Base-by-base conservation (phyloP, 768 basidiomycete genomes). In the Galerina marginata region DNA sequence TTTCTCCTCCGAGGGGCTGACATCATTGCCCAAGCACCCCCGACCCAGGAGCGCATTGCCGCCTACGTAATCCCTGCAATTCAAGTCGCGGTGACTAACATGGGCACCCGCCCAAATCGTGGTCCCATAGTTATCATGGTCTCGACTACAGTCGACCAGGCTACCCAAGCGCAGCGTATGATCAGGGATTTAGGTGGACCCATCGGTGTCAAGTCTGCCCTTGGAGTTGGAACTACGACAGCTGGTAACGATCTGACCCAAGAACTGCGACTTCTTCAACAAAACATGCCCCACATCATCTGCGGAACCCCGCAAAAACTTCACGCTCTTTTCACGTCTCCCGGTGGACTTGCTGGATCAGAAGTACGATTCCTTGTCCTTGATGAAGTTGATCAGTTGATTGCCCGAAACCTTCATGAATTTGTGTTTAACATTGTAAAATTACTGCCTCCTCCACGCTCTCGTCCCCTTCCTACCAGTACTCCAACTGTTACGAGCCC, bases 21-120 rank as follows among this genome's bases (percentile, higher is more conserved):
- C 68, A 98, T 99, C 70, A 99, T 99, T 69, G 96, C 96, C 9
- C 97, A 99, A 76, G 97, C 96, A 9, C 97, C 97, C 48, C 96
- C 97, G 0, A 99, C 97, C 0, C 96, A 98, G 73, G 97, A 99
- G 73, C 86, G 97, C 47, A 99, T 99, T 67, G 96, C 96, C 23
- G 95, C 96, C 59, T 99, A 99, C 75, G 89, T 95, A 51, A 95
- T 96, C 61, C 95, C 93, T 50, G 92, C 91, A 29, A 91, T 95
- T 46, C 92, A 94, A 69, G 85, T 90, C 54, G 90, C 91, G 37
- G 79, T 95, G 57, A 83, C 87, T 38, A 83, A 89, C 61, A 82
- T 89, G 25, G 65, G 78, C 15, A 76, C 77, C 29, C 85, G 83
- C 10, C 81, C 87, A 14, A 85, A 85, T 61, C 87, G 88, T 33